Conservation (phyloP, 2,329 filamentous ascomycete species). For the Ophioceras dolichostomum region DNA sequence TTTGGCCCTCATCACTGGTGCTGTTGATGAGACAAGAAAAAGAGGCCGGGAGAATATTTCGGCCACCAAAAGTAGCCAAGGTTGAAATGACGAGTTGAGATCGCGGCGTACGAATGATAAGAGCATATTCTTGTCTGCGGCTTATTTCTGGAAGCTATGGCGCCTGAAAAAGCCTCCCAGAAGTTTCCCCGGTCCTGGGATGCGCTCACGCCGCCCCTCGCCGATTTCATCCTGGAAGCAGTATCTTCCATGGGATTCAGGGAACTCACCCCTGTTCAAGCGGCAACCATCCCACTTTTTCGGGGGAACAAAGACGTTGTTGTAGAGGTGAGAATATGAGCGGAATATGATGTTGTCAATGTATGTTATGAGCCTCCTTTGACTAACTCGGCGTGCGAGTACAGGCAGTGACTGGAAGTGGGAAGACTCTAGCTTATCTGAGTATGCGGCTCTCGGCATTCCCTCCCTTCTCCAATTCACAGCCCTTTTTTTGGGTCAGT, state of each 20-base stretch:
- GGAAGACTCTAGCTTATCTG: constrained; percentile 74
- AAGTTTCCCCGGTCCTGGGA: constrained; percentile 49
- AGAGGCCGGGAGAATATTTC: neutral
- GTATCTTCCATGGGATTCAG: constrained; percentile 72
- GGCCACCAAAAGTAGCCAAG: neutral
- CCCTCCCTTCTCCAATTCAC: too few species aligned
- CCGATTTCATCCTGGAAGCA: constrained; percentile 78
- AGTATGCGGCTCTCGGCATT: constrained; percentile 5
- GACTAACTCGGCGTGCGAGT: too few species aligned
- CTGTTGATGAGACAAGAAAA: neutral
- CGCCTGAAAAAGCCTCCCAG: constrained; percentile 10
- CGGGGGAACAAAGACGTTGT: constrained; percentile 86
- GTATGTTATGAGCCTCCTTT: too few species aligned
- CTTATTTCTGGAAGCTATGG: too few species aligned
- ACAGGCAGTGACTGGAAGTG: constrained; percentile 40
- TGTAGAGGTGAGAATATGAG: constrained; percentile 49
- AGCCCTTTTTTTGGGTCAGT: too few species aligned
- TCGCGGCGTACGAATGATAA: neutral
- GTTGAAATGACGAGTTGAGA: neutral
- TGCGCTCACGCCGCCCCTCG: constrained; percentile 55
- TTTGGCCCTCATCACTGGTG: too few species aligned
- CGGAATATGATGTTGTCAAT: too few species aligned
- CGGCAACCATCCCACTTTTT: constrained; percentile 79
- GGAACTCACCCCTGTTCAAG: constrained; percentile 72
- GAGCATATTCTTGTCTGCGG: neutral